These are phyloP conservation scores for Castanea crenata DNA, from an alignment of 306 rosid species.

Conservation along the genomic window DNA sequence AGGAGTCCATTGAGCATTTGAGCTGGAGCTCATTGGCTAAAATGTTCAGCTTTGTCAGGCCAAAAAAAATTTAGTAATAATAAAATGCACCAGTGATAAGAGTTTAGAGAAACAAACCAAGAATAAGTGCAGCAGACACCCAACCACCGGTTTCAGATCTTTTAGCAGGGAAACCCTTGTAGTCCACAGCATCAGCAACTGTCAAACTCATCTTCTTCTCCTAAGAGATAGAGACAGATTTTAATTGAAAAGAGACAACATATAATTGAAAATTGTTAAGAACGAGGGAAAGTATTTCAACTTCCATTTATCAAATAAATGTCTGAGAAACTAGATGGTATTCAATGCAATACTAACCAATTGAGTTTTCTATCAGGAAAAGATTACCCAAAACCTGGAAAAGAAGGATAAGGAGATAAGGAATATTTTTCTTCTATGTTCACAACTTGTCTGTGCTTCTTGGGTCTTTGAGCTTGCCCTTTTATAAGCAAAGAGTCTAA, in stretches of 20 bases:
- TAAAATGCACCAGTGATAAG: not conserved
- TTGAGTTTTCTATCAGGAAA: slow-evolving; percentile 10
- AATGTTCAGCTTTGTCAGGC: no score
- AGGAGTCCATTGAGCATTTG: no score
- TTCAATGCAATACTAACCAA: slow-evolving; percentile 33
- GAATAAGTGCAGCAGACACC: slow-evolving; percentile 73
- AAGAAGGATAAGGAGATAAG: not conserved
- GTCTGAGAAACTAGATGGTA: slow-evolving; percentile 2
- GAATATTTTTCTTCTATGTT: slow-evolving; percentile 19
- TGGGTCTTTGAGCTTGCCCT: slow-evolving; percentile 22
- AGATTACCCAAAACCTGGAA: slow-evolving; percentile 8
- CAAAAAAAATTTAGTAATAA: not conserved
- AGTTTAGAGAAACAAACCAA: slow-evolving; percentile 44
- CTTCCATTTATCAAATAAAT: slow-evolving; percentile 13
- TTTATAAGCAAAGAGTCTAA: slow-evolving; percentile 55
- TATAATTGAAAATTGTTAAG: not conserved
- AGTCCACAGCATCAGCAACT: slow-evolving; percentile 61
- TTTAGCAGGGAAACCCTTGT: slow-evolving; percentile 73
- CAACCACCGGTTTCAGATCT: slow-evolving; percentile 88
- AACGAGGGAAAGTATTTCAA: not conserved
- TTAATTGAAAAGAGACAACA: not conserved
- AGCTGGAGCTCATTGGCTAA: no score
- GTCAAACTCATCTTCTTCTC: slow-evolving; percentile 69
- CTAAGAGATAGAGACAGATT: slow-evolving; percentile 30
- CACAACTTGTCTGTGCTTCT: slow-evolving; percentile 21